Evolutionary conservation across 2,329 filamentous ascomycete genomes (phyloP).

Genomic region (Purpureocillium takamizusanense): DNA sequence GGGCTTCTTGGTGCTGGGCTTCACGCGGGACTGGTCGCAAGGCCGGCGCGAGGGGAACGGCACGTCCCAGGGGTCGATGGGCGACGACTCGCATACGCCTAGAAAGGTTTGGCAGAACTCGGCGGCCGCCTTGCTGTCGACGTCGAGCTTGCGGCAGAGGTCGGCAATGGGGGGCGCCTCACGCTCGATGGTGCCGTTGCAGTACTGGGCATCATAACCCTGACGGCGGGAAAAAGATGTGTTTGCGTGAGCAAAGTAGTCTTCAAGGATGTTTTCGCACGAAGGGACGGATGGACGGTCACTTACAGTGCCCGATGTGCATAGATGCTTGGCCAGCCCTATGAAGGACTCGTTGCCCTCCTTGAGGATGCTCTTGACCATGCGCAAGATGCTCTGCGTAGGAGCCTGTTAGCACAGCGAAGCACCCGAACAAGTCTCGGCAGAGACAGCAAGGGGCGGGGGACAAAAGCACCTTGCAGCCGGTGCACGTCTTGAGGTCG

Average conservation of each 20-base stretch:
- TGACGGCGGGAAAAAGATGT: constrained; percentile 10
- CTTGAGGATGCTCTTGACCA: constrained; percentile 30
- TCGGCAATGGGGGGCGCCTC: constrained; percentile 44
- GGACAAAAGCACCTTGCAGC: constrained; percentile 3
- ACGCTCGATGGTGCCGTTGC: constrained; percentile 36
- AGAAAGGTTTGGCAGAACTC: constrained; percentile 42
- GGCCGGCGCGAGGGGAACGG: constrained; percentile 31
- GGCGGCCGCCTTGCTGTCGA: constrained; percentile 39
- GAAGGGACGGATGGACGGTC: background rate
- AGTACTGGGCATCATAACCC: constrained; percentile 44
- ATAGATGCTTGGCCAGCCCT: constrained; percentile 15
- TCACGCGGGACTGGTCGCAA: constrained; percentile 17
- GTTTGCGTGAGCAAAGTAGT: background rate
- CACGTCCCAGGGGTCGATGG: constrained; percentile 31
- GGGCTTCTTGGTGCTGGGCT: constrained; percentile 32
- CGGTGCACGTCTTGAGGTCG: constrained; percentile 2
- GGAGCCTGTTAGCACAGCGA: too few species aligned
- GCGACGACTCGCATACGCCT: constrained; percentile 40
- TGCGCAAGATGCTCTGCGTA: constrained; percentile 2
- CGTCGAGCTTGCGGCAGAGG: constrained; percentile 32
- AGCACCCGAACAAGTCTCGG: too few species aligned
- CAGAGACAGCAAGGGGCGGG: background rate
- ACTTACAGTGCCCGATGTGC: constrained; percentile 16
- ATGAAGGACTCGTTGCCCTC: constrained; percentile 31
- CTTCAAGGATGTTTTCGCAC: background rate